phyloP scores from a whole-genome alignment of 495 filamentous ascomycete species.

The Hyaloscypha variabilis region DNA sequence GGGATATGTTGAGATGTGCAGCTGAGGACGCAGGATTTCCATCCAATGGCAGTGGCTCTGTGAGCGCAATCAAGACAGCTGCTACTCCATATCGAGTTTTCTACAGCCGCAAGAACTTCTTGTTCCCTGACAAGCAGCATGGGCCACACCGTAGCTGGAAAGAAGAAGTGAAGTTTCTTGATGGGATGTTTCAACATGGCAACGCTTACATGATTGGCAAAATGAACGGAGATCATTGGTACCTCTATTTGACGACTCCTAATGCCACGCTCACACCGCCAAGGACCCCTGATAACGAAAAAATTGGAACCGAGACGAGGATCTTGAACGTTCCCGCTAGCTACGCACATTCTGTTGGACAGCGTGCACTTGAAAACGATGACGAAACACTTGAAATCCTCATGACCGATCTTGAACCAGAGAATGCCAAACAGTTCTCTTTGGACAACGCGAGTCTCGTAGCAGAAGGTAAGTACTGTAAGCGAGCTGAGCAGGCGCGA shows the following conservation, averaged over 20 bases:
- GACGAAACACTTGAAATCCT: constrained; percentile 97
- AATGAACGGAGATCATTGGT: constrained; percentile 99
- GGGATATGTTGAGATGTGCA: constrained; percentile 88
- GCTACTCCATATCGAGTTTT: constrained; percentile 95
- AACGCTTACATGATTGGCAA: constrained; percentile 99
- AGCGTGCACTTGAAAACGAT: constrained; percentile 37
- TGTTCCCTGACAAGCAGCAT: constrained; percentile 92
- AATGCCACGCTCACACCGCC: constrained; percentile 82
- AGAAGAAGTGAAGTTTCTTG: constrained; percentile 89
- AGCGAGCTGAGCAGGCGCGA: constrained; percentile 59
- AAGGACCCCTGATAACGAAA: constrained; percentile 62
- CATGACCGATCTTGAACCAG: constrained; percentile 95
- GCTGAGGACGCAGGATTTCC: constrained; percentile 86
- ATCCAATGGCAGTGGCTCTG: constrained; percentile 9
- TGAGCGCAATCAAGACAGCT: constrained; percentile 58
- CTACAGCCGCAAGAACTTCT: constrained; percentile 98
- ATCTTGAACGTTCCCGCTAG: constrained; percentile 56
- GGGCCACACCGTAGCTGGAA: constrained; percentile 98
- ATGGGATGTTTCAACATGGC: constrained; percentile 85
- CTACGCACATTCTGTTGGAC: constrained; percentile 19
- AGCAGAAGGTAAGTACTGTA: constrained; percentile 76
- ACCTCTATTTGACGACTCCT: constrained; percentile 92
- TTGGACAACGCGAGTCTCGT: constrained; percentile 88
- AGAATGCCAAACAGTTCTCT: constrained; percentile 96
- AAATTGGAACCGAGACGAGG: constrained; percentile 66